Conservation (phyloP, 768 basidiomycete species). For the Pholiota molesta region DNA sequence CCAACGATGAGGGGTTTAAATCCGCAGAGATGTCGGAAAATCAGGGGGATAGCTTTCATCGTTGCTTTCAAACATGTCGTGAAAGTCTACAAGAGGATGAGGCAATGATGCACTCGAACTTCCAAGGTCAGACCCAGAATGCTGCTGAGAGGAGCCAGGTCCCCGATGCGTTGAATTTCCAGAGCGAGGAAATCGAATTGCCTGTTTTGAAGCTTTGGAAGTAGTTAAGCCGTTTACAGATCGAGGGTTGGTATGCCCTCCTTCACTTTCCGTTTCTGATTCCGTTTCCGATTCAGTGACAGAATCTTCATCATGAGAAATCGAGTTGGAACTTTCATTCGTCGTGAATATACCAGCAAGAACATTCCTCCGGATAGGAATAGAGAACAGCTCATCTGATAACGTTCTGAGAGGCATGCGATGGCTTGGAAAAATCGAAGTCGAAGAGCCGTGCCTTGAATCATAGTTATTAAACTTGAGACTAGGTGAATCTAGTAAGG, state of each 20-base stretch:
- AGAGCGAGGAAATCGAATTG: neutral
- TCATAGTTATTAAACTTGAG: neutral
- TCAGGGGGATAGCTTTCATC: constrained; percentile 43
- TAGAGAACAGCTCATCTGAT: constrained; percentile 25
- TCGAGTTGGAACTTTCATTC: neutral
- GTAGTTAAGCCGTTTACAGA: neutral
- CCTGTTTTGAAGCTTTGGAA: neutral
- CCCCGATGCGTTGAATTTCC: neutral
- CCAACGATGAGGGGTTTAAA: neutral
- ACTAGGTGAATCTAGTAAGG: neutral
- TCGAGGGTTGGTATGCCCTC: neutral
- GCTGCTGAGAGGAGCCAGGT: constrained; percentile 2
- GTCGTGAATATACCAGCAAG: constrained; percentile 16
- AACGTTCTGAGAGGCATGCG: constrained; percentile 15
- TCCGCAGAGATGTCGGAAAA: constrained; percentile 42
- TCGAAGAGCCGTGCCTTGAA: neutral
- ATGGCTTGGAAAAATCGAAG: neutral
- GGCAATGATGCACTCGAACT: constrained; percentile 35
- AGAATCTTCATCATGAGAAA: constrained; percentile 21
- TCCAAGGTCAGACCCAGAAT: constrained; percentile 7
- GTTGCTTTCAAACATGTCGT: constrained; percentile 43
- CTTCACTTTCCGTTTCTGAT: constrained; percentile 32
- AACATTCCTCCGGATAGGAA: constrained; percentile 21
- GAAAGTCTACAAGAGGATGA: constrained; percentile 42
- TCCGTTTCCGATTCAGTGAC: constrained; percentile 37